Conservation (phyloP, 345 rosid genomes). For the Chamaenerion angustifolium region DNA sequence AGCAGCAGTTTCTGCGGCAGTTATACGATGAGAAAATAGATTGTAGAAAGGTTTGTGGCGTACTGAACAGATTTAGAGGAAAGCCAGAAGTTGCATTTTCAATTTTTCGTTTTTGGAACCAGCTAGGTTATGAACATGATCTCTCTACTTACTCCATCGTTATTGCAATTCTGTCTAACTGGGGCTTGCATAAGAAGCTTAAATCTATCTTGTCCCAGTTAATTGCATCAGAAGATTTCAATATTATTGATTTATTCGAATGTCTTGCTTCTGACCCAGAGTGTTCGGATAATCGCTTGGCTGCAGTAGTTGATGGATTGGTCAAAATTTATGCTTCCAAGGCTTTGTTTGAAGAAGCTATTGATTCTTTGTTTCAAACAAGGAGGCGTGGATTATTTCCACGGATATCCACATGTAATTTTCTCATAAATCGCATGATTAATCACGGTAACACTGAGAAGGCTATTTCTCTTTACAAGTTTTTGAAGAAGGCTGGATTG, state of each 20-base stretch:
- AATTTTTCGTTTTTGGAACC: slow-evolving; percentile 22
- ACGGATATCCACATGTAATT: slow-evolving; percentile 33
- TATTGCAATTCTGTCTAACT: slow-evolving; percentile 24
- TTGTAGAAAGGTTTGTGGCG: slow-evolving; percentile 15
- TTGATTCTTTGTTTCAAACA: slow-evolving; percentile 28
- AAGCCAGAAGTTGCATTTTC: slow-evolving; percentile 41
- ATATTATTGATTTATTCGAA: slow-evolving; percentile 28
- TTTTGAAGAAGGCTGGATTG: slow-evolving; percentile 35
- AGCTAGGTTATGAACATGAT: slow-evolving; percentile 24
- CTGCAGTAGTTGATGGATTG: slow-evolving; percentile 25
- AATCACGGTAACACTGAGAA: slow-evolving; percentile 23
- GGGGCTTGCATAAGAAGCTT: slow-evolving; percentile 30
- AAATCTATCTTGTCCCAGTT: slow-evolving; percentile 30
- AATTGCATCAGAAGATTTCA: slow-evolving; percentile 22
- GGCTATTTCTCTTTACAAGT: slow-evolving; percentile 31
- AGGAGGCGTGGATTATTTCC: slow-evolving; percentile 21
- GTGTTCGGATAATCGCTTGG: slow-evolving; percentile 11
- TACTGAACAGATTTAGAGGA: slow-evolving; percentile 18
- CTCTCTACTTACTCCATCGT: slow-evolving; percentile 30
- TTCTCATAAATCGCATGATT: slow-evolving; percentile 42
- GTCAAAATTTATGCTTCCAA: slow-evolving; percentile 37
- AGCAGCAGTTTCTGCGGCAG: background rate
- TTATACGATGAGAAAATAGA: slow-evolving; percentile 13
- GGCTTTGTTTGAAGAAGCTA: slow-evolving; percentile 44
- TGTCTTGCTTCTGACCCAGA: slow-evolving; percentile 13